Base-by-base conservation (phyloP, 371 early-diverging fungal genomes). In the Paraphysoderma sedebokerense region DNA sequence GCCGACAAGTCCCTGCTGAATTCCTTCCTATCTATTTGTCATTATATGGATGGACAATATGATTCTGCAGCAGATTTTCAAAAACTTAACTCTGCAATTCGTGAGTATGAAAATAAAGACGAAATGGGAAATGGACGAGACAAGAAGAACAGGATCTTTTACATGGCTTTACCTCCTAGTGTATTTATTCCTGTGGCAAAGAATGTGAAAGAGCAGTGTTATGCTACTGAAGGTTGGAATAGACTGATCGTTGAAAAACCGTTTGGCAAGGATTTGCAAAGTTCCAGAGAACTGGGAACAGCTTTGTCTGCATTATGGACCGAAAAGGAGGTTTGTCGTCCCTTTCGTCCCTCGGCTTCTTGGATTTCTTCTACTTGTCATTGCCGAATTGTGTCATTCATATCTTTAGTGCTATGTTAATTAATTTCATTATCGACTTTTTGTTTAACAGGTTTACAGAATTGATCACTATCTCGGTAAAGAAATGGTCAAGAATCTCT, bases 391-490 rank as follows among this genome's bases (percentile, higher is more conserved):
- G 11, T 11, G n/a, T 48, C 23, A 29, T 30, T 29, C 37, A n/a
- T 46, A 20, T 45, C 9, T 5, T 20, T 19, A 12, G n/a, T 50
- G 4, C 28, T 37, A 5, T 35, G 15, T 22, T n/a, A 33, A 15
- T 45, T 5, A 47, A 27, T 35, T 38, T 39, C 28, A 22, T 27
- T 58, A 35, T 24, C 13, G 39, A n/a, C 36, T 17, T 27, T 7
- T 12, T 41, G 19, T 17, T 17, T 27, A 15, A 20, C 58, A 87
- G 83, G 83, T 90, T 38, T 96, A 87, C 68, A 86, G 98, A 55
- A 97, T 96, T 53, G 96, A 96, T 61, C 98, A 97, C 61, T 97
- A 96, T 55, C 81, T 97, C 41, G 98, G 98, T 55, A 97, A 97
- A 60, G 98, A 97, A 55, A 97, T 97, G 98, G 95, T 97, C 51